Conservation (phyloP, 2,329 filamentous ascomycete genomes). For the Paraphaeosphaeria minitans region DNA sequence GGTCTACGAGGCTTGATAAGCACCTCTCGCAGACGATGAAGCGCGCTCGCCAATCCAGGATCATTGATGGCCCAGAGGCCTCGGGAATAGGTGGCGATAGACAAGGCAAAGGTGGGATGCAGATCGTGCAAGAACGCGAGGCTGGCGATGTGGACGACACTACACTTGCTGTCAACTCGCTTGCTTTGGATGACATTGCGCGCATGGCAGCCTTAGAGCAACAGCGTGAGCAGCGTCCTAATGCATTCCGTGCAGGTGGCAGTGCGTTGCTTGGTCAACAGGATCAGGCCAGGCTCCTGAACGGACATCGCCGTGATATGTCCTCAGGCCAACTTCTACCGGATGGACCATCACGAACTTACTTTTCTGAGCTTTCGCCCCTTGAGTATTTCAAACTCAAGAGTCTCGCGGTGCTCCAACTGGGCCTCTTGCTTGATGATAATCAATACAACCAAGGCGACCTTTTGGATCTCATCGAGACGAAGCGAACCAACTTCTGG, state of each 20-base stretch:
- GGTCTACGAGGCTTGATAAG: constrained; percentile 92
- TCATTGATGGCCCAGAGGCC: constrained; percentile 86
- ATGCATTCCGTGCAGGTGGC: constrained; percentile 75
- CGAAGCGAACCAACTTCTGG: constrained; percentile 93
- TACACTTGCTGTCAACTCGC: constrained; percentile 87
- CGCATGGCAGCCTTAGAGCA: constrained; percentile 95
- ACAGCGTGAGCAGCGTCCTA: constrained; percentile 85
- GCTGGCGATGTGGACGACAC: constrained; percentile 74
- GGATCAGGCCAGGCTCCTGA: constrained; percentile 69
- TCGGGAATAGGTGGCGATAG: constrained; percentile 73
- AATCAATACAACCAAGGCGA: constrained; percentile 93
- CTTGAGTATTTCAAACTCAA: constrained; percentile 97
- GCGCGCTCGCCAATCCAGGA: constrained; percentile 85
- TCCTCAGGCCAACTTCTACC: constrained; percentile 58
- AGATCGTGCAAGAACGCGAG: constrained; percentile 81
- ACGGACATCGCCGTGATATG: constrained; percentile 71
- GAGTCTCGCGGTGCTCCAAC: constrained; percentile 90
- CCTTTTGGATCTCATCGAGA: constrained; percentile 88
- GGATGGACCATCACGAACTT: constrained; percentile 70
- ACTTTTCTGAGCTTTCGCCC: constrained; percentile 94
- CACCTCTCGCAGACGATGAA: constrained; percentile 91
- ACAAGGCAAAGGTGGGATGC: constrained; percentile 63
- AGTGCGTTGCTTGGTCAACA: constrained; percentile 67
- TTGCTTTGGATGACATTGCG: constrained; percentile 95
- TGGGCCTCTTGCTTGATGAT: constrained; percentile 91